Evolutionary conservation across 441 rosid genomes (phyloP).

Genomic region (Gossypium davidsonii): DNA sequence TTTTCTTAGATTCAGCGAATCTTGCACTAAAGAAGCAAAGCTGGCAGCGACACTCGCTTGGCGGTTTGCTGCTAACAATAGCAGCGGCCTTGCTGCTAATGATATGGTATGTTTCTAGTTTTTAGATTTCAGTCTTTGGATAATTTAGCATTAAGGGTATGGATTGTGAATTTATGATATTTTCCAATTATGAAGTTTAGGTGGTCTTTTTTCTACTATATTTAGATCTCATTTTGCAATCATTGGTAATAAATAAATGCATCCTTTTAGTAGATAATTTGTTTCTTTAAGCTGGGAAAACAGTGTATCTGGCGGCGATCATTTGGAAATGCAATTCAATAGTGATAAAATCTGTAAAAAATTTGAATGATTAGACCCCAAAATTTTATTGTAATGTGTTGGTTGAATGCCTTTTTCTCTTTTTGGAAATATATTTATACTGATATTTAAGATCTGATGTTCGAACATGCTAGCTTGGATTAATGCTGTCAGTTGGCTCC

Average conservation of each 20-base stretch:
- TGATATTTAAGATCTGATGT: not conserved
- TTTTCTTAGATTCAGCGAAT: slow-evolving; percentile 24
- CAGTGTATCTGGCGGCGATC: not conserved
- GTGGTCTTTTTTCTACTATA: not conserved
- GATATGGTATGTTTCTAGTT: slow-evolving; percentile 45
- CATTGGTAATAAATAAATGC: not conserved
- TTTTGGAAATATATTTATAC: not conserved
- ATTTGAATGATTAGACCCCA: not conserved
- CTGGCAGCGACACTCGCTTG: slow-evolving; percentile 86
- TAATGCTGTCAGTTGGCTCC: not conserved
- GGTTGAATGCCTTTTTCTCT: not conserved
- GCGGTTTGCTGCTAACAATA: slow-evolving; percentile 75
- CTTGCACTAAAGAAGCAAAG: slow-evolving; percentile 34
- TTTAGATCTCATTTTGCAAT: slow-evolving; percentile 15
- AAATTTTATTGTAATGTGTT: not conserved
- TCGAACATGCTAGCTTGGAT: not conserved
- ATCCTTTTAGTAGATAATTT: not conserved
- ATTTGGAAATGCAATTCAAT: slow-evolving; percentile 3
- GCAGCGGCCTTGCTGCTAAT: slow-evolving; percentile 59
- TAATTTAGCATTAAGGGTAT: not conserved
- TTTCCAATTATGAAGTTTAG: not conserved
- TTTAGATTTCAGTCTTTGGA: not conserved
- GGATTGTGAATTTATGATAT: not conserved
- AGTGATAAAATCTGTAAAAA: not conserved
- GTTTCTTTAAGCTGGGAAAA: not conserved